These are phyloP conservation scores for Vaccinium corymbosum DNA, from an alignment of 148 eudicot species.

Conservation along the genomic window DNA sequence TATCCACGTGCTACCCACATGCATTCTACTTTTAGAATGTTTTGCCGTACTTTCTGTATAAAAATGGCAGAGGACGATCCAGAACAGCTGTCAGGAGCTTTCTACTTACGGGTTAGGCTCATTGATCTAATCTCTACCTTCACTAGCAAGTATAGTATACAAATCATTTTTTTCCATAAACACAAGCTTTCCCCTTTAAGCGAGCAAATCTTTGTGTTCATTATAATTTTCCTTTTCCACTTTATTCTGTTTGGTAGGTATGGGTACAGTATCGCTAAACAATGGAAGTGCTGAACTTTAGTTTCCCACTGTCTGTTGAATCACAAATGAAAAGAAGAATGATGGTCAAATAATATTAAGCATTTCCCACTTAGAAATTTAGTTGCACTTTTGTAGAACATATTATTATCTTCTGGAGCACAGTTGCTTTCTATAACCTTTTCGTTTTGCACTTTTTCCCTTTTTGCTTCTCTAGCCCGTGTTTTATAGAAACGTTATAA, in stretches of 20 bases:
- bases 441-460: background rate
- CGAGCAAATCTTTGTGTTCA: background rate
- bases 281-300: background rate
- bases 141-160: background rate
- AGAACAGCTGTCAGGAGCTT: background rate
- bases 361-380: too few relatives aligned
- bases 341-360: background rate
- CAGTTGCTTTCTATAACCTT: background rate
- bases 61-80: background rate
- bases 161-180: background rate
- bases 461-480: background rate
- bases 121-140: background rate
- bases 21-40: constrained; percentile 8
- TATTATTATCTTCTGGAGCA: background rate
- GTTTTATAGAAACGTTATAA: background rate
- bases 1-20: background rate
- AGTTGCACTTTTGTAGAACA: background rate
- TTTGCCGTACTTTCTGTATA: background rate
- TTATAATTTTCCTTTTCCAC: background rate
- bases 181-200: constrained; percentile 1
- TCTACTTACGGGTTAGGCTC: background rate
- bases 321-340: background rate
- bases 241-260: background rate
- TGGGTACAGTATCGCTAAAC: background rate
- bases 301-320: background rate